phyloP scores from a whole-genome alignment of 2,329 filamentous ascomycete species.

The Elsinoe batatas region DNA sequence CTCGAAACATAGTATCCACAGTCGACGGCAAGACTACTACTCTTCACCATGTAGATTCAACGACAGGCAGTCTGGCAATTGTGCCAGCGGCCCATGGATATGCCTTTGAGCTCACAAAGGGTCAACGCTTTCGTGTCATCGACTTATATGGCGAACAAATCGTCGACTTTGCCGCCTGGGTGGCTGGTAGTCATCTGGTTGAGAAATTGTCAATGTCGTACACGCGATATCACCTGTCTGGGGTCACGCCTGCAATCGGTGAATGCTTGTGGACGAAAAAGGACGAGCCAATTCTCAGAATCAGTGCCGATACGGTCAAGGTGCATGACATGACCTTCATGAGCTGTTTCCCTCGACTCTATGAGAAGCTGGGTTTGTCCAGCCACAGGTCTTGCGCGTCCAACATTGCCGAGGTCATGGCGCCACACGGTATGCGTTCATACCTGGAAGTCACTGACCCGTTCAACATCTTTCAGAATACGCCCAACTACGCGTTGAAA shows the following conservation, averaged over 20 bases:
- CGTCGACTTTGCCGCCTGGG: slow-evolving; percentile 33
- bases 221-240: slow-evolving; percentile 30
- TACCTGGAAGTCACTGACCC: slow-evolving; percentile 29
- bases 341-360: slow-evolving; percentile 32
- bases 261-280: slow-evolving; percentile 31
- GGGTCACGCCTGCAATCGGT: slow-evolving; percentile 28
- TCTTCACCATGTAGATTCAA: neutral
- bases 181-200: slow-evolving; percentile 20
- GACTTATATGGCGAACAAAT: slow-evolving; percentile 33
- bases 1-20: neutral
- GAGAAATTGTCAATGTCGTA: slow-evolving; percentile 33
- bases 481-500: slow-evolving; percentile 31
- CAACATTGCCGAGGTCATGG: slow-evolving; percentile 32
- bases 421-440: slow-evolving; percentile 26
- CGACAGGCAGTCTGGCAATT: slow-evolving; percentile 12
- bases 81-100: slow-evolving; percentile 24
- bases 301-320: slow-evolving; percentile 30
- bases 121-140: slow-evolving; percentile 30
- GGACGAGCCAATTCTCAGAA: slow-evolving; percentile 28
- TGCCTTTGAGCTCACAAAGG: slow-evolving; percentile 28
- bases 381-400: slow-evolving; percentile 30
- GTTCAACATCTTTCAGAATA: slow-evolving; percentile 35
- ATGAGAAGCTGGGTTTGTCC: slow-evolving; percentile 24
- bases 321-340: slow-evolving; percentile 34
- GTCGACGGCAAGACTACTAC: neutral